phyloP scores from a whole-genome alignment of 2,329 filamentous ascomycete species.

The Periconia digitata region DNA sequence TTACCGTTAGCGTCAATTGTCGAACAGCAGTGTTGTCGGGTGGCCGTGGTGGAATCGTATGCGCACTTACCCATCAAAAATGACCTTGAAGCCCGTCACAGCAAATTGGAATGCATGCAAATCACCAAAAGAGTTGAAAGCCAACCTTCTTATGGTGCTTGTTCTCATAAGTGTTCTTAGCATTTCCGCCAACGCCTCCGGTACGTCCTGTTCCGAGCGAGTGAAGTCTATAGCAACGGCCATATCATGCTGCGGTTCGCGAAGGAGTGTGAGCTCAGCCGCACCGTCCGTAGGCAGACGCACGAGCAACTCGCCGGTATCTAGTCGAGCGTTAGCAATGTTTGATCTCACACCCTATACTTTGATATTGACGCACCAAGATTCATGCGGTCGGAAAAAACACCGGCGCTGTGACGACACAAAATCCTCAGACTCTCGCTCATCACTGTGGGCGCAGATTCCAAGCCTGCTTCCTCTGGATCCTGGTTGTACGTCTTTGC shows the following conservation, averaged over 20 bases:
- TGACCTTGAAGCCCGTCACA: constrained; percentile 76
- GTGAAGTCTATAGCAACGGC: constrained; percentile 67
- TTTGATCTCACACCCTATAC: not conserved
- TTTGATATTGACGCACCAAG: constrained; percentile 59
- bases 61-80: constrained; percentile 36
- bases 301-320: constrained; percentile 49
- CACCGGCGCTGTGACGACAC: constrained; percentile 73
- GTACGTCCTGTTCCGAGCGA: constrained; percentile 45
- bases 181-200: constrained; percentile 64
- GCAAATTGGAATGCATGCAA: constrained; percentile 78
- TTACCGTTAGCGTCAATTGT: constrained; percentile 19
- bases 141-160: constrained; percentile 70
- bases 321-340: constrained; percentile 17
- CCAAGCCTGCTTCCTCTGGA: constrained; percentile 56
- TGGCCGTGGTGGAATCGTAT: not conserved
- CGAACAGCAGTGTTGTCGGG: too few species aligned
- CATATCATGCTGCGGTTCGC: constrained; percentile 75
- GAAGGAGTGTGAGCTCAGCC: constrained; percentile 46
- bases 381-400: constrained; percentile 81
- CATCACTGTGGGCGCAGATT: constrained; percentile 67
- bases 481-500: constrained; percentile 73
- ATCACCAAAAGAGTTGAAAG: constrained; percentile 51
- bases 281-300: constrained; percentile 46
- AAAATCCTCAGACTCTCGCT: constrained; percentile 77
- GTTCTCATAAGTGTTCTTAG: constrained; percentile 59